Evolutionary conservation across 2,329 filamentous ascomycete genomes (phyloP).

Genomic region (Clonostachys rhizophaga): DNA sequence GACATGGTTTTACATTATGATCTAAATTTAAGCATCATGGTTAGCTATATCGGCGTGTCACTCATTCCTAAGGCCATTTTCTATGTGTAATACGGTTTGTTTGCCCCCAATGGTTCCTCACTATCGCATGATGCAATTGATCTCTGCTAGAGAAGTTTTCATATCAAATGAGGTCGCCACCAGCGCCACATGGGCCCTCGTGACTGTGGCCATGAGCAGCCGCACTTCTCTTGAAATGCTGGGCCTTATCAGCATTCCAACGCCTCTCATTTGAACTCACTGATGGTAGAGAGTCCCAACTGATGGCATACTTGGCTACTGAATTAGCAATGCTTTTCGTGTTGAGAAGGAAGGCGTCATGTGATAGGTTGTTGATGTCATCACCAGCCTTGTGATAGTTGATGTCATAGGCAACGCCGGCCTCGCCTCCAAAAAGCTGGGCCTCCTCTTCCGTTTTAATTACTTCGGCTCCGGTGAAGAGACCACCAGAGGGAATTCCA

Average conservation of each 20-base stretch:
- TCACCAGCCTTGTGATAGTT: slow-evolving; percentile 42
- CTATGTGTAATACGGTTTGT: no score
- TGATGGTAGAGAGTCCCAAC: slow-evolving; percentile 24
- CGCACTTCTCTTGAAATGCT: slow-evolving; percentile 16
- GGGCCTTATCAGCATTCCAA: slow-evolving; percentile 19
- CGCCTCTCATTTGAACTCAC: slow-evolving; percentile 16
- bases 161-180: neutral
- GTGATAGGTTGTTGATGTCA: slow-evolving; percentile 27
- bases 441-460: slow-evolving; percentile 58
- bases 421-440: slow-evolving; percentile 56
- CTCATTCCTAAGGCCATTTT: no score
- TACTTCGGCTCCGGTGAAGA: slow-evolving; percentile 64
- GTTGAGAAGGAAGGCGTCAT: slow-evolving; percentile 40
- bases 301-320: slow-evolving; percentile 32
- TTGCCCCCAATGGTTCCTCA: no score
- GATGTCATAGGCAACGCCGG: slow-evolving; percentile 40
- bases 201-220: slow-evolving; percentile 4
- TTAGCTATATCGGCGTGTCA: no score
- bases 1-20: no score
- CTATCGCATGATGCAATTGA: no score
- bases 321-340: slow-evolving; percentile 34
- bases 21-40: no score
- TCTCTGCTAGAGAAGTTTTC: no score
- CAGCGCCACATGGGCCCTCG: neutral
- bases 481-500: slow-evolving; percentile 62